Evolutionary conservation across 306 rosid species (phyloP), one percentile per base, ranked within the genome.

Genomic region (Ochetophila trinervis): DNA sequence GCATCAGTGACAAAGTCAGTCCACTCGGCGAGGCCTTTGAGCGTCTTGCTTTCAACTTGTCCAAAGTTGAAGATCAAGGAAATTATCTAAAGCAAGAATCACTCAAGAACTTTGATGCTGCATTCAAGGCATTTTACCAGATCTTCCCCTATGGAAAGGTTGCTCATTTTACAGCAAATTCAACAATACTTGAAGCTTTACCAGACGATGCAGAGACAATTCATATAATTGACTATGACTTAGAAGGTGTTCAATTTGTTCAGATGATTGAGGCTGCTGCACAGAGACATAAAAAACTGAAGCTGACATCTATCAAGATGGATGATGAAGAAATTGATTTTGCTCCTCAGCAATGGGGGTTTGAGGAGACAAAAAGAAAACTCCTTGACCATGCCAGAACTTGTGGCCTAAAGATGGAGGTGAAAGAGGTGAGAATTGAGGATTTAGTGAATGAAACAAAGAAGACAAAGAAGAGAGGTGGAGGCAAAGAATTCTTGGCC

Each of bases 171-270:
- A 65, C 77, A 12, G 84, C 91, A 15, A 74, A 82, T 76, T 76
- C 86, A 0, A 64, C 86, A 2, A 86, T 89, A 53, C 62, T 86
- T 0, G 89, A 77, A n/a, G 74, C 86, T 15, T 42, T 81, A 3
- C 80, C 85, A 0, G 62, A 57, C n/a, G 87, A 83, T 66, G 86
- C 63, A 37, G 84, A 83, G 36, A 74, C 20, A 0, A 55, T 86
- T 47, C 83, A 84, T 50, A 27, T 84, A 73, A 68, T 86, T 5
- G 93, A 86, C 53, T 86, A 69, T 22, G 74, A 74, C 63, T 47
- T 80, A 47, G 84, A 84, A 15, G 91, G 96, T 5, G 8, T 77
- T 53, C 93, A 84, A 44, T 80, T 86, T 84, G 66, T 84, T 35
- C 63, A 75, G 32, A 10, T 86, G 44, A 70, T 84, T 2, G 83